phyloP scores from a whole-genome alignment of 352 stramenopile genomes.

The Aphanomyces astaci region DNA sequence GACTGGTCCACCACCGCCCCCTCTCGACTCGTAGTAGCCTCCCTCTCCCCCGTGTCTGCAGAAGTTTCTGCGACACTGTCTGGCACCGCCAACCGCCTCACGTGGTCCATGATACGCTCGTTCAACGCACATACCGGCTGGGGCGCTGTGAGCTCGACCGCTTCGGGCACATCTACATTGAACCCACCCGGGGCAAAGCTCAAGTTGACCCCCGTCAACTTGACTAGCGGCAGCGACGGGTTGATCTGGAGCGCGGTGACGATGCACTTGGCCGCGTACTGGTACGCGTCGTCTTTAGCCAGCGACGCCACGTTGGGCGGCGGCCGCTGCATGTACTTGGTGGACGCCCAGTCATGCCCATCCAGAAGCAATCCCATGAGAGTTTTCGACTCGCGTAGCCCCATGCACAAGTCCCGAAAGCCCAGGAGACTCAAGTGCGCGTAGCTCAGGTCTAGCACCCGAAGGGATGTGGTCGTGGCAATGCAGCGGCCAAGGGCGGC shows the following conservation, averaged over 20 bases:
- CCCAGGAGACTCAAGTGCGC: conserved; percentile 70
- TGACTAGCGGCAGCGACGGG: conserved; percentile 51
- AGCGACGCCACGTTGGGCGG: conserved; percentile 49
- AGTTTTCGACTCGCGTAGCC: conserved; percentile 48
- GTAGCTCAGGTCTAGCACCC: conserved; percentile 75
- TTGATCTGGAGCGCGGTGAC: conserved; percentile 65
- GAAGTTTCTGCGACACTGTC: too few relatives aligned
- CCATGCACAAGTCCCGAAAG: conserved; percentile 58
- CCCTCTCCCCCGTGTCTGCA: too few relatives aligned
- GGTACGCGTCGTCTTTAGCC: conserved; percentile 53
- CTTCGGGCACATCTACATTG: conserved; percentile 7
- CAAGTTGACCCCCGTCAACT: conserved; percentile 71
- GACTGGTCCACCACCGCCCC: background rate
- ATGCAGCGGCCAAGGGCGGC: conserved; percentile 59
- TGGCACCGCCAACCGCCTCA: background rate
- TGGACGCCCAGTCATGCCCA: conserved; percentile 76
- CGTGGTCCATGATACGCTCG: conserved; percentile 12
- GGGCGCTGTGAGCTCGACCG: conserved; percentile 3
- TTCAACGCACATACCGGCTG: conserved; percentile 18
- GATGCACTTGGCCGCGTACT: conserved; percentile 68
- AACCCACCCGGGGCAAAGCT: conserved; percentile 16
- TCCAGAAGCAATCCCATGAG: conserved; percentile 67
- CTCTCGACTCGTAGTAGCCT: too few relatives aligned
- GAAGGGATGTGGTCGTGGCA: conserved; percentile 58
- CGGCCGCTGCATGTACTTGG: conserved; percentile 77